Evolutionary conservation across 2,329 filamentous ascomycete species (phyloP).

Genomic region (Trichoderma atroviride): DNA sequence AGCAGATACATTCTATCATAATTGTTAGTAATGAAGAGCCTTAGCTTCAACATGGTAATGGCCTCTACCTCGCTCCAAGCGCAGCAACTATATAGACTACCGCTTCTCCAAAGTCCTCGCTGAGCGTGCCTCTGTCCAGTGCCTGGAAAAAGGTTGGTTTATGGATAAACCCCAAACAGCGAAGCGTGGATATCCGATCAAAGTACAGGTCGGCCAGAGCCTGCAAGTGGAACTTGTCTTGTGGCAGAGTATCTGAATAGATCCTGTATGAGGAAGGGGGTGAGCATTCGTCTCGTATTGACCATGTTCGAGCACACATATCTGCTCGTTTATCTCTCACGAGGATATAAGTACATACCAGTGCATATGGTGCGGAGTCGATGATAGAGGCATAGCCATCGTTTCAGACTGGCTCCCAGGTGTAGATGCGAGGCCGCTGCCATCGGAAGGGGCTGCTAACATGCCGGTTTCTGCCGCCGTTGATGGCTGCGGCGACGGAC

Average conservation of each 20-base stretch:
- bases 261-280: not conserved
- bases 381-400: not conserved
- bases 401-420: not conserved
- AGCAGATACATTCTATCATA: not conserved
- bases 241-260: not conserved
- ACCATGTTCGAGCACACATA: not conserved
- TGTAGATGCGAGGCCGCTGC: not conserved
- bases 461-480: not conserved
- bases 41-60: not conserved
- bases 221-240: not conserved
- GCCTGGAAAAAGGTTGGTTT: constrained; percentile 7
- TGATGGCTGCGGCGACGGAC: not conserved
- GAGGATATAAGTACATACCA: constrained; percentile 4
- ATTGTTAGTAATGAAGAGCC: not conserved
- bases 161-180: constrained; percentile 11
- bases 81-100: constrained; percentile 19
- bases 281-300: not conserved
- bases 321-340: not conserved
- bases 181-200: constrained; percentile 18
- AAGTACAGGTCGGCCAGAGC: constrained; percentile 6
- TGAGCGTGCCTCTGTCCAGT: constrained; percentile 14
- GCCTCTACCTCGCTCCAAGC: constrained; percentile 1
- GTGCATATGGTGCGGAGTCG: not conserved
- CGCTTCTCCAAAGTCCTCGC: constrained; percentile 10
- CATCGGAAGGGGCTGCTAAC: not conserved